Base-by-base conservation (phyloP, 345 rosid species). In the Combretum micranthum region DNA sequence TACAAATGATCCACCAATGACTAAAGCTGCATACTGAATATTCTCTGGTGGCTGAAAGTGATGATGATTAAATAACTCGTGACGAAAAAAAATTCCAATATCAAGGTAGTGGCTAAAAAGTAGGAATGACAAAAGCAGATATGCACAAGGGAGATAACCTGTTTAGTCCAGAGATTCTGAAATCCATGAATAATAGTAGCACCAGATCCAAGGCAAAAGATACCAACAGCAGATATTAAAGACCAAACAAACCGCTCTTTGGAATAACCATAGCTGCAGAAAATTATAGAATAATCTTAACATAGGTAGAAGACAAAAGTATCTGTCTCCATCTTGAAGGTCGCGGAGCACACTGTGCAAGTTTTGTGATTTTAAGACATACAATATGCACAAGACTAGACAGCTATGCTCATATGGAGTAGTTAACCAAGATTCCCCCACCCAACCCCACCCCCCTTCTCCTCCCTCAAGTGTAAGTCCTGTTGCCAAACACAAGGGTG, bases 171-270 rank as follows among this genome's bases (percentile, higher is more conserved):
- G 78, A 92, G 76, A 73, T 88, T 83, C 60, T 92, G 99, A 68
- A 93, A 68, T 67, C 99, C 99, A 77, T 86, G 67, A 57, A 93
- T 89, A 63, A 93, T 81, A 65, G 97, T 93, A 70, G 99, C 99
- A 57, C 99, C 99, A 56, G 97, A 83, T 19, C 99, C 99, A 69
- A 93, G 97, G 72, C 99, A 93, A 64, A 93, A 89, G 64, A 93
- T 93, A 57, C 97, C 99, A 55, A 93, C 99, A 76, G 97, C 97
- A 64, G 97, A 93, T 75, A 93, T 93, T 85, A 93, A 81, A 62
- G 97, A 89, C 99, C 99, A 93, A 63, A 93, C 97, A 77, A 93
- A 93, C 69, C 99, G 82, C 75, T 93, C 97, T 61, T 93, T 93
- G 56, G 96, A 89, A 75, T 93, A 93, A 60, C 97, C 99, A 73